phyloP scores from a whole-genome alignment of 148 eudicot species.

The Chenopodium suecicum region DNA sequence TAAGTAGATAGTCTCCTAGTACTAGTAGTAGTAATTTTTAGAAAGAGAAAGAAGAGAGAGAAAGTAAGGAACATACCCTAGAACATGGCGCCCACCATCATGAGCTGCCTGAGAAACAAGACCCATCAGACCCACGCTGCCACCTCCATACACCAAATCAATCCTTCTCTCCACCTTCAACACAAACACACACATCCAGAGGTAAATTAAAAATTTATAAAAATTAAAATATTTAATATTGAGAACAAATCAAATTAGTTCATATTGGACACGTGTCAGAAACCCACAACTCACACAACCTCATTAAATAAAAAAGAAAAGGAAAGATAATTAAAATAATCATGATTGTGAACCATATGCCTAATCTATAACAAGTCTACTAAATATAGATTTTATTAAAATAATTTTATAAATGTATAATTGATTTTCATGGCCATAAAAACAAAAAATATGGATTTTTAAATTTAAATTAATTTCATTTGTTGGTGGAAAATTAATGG shows the following conservation, averaged over 20 bases:
- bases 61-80: constrained; percentile 56
- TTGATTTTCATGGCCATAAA: constrained; percentile 26
- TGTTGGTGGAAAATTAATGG: background rate
- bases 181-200: constrained; percentile 28
- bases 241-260: constrained; percentile 3
- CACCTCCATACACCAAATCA: constrained; percentile 99
- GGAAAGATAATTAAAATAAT: background rate
- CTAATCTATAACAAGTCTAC: constrained; percentile 1
- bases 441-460: constrained; percentile 22
- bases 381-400: background rate
- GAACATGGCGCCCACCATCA: constrained; percentile 99
- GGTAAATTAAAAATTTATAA: background rate
- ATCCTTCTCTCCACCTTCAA: constrained; percentile 82
- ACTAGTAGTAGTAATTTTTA: background rate
- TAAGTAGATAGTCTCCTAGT: background rate
- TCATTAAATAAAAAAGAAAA: background rate
- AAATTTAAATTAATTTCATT: background rate
- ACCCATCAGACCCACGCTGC: constrained; percentile 98
- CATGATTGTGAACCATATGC: constrained; percentile 27
- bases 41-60: constrained; percentile 15
- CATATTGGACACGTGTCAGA: constrained; percentile 36
- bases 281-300: constrained; percentile 17
- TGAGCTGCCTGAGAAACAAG: constrained; percentile 99
- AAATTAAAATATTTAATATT: background rate
- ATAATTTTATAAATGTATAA: too few species aligned